Percentiles rank a stretch among this genome's conserved stretches.
Conservation (phyloP, 2,329 filamentous ascomycete species). For the Penicillium palitans region DNA sequence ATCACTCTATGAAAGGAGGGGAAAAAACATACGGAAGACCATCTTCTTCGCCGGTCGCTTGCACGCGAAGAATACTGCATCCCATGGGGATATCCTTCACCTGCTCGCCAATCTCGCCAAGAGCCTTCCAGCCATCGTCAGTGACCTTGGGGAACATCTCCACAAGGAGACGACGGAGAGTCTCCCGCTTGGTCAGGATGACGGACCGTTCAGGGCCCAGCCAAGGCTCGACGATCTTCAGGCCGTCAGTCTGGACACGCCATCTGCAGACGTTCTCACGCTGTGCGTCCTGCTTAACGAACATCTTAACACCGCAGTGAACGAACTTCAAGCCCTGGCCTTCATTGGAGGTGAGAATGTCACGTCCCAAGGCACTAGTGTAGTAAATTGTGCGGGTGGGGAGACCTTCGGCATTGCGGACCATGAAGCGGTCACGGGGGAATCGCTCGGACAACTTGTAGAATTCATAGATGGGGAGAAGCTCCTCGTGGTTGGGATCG, state of each 20-base stretch:
- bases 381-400: slow-evolving; percentile 97
- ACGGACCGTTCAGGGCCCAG: slow-evolving; percentile 77
- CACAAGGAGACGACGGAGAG: slow-evolving; percentile 76
- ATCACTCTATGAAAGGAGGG: not conserved
- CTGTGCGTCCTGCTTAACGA: slow-evolving; percentile 94
- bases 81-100: slow-evolving; percentile 81
- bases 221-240: slow-evolving; percentile 88
- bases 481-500: slow-evolving; percentile 69
- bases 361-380: slow-evolving; percentile 77
- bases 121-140: slow-evolving; percentile 68
- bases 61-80: slow-evolving; percentile 84
- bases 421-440: slow-evolving; percentile 89
- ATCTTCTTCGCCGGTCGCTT: slow-evolving; percentile 66
- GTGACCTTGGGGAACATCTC: slow-evolving; percentile 96
- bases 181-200: slow-evolving; percentile 72
- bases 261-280: slow-evolving; percentile 83
- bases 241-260: slow-evolving; percentile 93
- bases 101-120: slow-evolving; percentile 85
- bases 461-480: slow-evolving; percentile 75
- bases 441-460: slow-evolving; percentile 83
- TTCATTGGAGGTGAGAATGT: slow-evolving; percentile 84
- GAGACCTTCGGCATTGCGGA: slow-evolving; percentile 85
- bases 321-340: slow-evolving; percentile 91
- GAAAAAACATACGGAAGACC: slow-evolving; percentile 51
- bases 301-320: slow-evolving; percentile 97